Conservation (phyloP, 345 rosid genomes). For the Dipteronia sinensis region DNA sequence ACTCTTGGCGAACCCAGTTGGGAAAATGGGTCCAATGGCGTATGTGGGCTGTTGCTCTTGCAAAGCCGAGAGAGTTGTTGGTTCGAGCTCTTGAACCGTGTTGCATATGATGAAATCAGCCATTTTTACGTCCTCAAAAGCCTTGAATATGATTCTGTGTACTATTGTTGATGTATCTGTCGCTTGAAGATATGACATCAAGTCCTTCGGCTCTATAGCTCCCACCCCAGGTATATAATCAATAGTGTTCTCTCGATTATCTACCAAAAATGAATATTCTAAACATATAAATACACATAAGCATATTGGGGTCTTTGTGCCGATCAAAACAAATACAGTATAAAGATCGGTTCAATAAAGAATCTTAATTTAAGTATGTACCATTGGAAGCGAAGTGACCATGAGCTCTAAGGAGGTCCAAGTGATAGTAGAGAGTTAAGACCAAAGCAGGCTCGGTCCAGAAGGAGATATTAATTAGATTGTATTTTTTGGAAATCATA, state of each 20-base stretch:
- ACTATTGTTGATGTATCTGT: conserved; percentile 43
- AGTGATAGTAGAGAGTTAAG: conserved; percentile 60
- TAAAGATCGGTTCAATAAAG: no score
- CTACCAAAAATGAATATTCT: conserved; percentile 24
- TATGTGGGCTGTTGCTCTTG: conserved; percentile 45
- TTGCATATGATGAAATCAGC: conserved; percentile 80
- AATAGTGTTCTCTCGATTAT: conserved; percentile 49
- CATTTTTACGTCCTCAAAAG: conserved; percentile 54
- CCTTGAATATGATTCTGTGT: conserved; percentile 61
- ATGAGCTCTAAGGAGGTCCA: conserved; percentile 65
- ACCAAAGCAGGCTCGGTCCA: conserved; percentile 91
- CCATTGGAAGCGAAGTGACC: conserved; percentile 72
- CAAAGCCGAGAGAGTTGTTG: conserved; percentile 46
- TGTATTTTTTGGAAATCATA: conserved; percentile 56
- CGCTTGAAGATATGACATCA: conserved; percentile 80
- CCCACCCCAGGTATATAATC: conserved; percentile 78
- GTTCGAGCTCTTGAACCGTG: conserved; percentile 70
- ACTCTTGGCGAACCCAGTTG: conserved; percentile 41
- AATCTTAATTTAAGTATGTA: conserved; percentile 17
- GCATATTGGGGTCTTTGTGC: no score
- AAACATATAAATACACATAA: no score
- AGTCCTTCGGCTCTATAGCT: conserved; percentile 58
- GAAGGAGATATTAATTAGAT: conserved; percentile 64
- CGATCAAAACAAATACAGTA: no score
- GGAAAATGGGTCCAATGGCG: conserved; percentile 83